Conservation (phyloP, 2,329 filamentous ascomycete species). For the Hansfordia pulvinata region DNA sequence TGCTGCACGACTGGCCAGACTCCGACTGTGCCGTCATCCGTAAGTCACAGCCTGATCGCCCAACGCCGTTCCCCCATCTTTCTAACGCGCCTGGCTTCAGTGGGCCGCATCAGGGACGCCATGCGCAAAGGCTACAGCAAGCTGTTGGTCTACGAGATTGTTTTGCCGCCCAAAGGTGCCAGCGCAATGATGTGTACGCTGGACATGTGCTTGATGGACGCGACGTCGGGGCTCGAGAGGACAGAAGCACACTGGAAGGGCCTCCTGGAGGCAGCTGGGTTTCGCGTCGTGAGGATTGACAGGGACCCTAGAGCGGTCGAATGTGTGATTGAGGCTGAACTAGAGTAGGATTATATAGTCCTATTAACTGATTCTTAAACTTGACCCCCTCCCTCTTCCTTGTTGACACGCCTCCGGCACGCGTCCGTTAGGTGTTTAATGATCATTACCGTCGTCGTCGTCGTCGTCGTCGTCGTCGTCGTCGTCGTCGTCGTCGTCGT, state of each 20-base stretch:
- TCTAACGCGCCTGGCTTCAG: too few relatives aligned
- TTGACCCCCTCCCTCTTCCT: too few relatives aligned
- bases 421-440: too few relatives aligned
- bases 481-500: too few relatives aligned
- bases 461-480: too few relatives aligned
- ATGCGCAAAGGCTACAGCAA: conserved; percentile 22
- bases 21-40: conserved; percentile 14
- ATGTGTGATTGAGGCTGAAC: conserved; percentile 6
- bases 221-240: conserved; percentile 15
- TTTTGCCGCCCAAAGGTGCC: conserved; percentile 21
- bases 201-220: conserved; percentile 21
- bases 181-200: conserved; percentile 16
- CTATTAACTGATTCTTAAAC: too few relatives aligned
- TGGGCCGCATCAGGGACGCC: conserved; percentile 14
- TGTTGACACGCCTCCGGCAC: too few relatives aligned
- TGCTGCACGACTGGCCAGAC: conserved; percentile 27
- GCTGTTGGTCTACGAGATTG: conserved; percentile 26
- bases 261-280: conserved; percentile 12
- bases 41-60: too few relatives aligned
- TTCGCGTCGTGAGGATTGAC: conserved; percentile 15
- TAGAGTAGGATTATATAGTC: conserved; percentile 2
- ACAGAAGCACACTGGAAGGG: conserved; percentile 14
- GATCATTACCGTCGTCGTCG: too few relatives aligned
- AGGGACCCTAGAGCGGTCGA: conserved; percentile 9
- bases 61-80: too few relatives aligned